Percentiles rank a stretch among this genome's conserved stretches.
These are phyloP conservation scores for Russula griseocarnosa DNA, from an alignment of 768 basidiomycete species.

Conservation along the genomic window DNA sequence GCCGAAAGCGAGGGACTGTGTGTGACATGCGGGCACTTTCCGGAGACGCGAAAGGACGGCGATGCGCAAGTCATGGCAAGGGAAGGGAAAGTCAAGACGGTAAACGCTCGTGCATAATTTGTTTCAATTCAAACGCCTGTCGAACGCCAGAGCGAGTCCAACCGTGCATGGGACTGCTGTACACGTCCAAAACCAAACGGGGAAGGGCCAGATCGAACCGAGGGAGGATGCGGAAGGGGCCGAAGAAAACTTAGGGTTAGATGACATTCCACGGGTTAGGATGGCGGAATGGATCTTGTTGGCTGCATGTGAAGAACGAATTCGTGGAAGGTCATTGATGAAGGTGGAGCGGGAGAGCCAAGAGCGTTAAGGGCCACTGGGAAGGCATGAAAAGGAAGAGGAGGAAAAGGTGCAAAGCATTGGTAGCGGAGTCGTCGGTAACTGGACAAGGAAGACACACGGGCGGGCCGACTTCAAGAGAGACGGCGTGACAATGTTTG, in stretches of 20 bases:
- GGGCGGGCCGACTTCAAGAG: no score
- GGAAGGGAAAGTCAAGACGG: constrained; percentile 6
- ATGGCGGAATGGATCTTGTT: constrained; percentile 23
- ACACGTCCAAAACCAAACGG: constrained; percentile 1
- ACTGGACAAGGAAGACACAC: constrained; percentile 1
- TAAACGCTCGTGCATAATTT: not conserved
- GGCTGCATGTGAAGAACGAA: constrained; percentile 19
- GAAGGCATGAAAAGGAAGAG: constrained; percentile 15
- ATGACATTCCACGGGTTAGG: constrained; percentile 24
- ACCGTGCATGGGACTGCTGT: not conserved
- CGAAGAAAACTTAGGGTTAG: constrained; percentile 2
- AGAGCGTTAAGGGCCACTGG: constrained; percentile 17
- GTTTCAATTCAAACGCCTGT: constrained; percentile 13
- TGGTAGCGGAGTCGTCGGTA: constrained; percentile 2
- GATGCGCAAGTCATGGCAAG: constrained; percentile 23
- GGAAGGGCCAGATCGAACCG: not conserved
- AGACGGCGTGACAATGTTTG: no score
- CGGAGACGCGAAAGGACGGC: constrained; percentile 6
- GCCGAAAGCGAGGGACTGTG: not conserved
- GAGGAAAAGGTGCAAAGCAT: constrained; percentile 5
- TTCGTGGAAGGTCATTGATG: constrained; percentile 11
- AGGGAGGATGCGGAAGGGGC: not conserved
- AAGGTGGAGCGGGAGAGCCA: constrained; percentile 12
- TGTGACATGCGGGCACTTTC: constrained; percentile 10
- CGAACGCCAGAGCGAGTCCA: constrained; percentile 3